Conservation (phyloP, 176 grass and related monocot species). For the Zea luxurians region DNA sequence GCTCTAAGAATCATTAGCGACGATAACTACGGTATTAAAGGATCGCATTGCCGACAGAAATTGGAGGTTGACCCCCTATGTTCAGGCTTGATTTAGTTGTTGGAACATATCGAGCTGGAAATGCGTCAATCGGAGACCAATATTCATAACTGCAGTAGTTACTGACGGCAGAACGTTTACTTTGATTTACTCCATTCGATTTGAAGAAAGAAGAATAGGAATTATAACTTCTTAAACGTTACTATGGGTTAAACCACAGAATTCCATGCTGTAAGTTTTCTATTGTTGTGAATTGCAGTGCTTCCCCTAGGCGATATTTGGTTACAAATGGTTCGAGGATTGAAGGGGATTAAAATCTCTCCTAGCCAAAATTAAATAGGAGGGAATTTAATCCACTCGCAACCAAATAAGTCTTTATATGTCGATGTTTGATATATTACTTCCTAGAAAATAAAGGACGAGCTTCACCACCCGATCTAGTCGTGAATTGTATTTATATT, state of each 20-base stretch:
- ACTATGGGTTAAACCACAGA: conserved; percentile 13
- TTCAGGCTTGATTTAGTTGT: conserved; percentile 37
- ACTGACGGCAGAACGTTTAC: background rate
- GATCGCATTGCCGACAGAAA: conserved; percentile 32
- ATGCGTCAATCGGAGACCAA: background rate
- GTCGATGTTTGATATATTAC: no score
- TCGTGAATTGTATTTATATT: background rate
- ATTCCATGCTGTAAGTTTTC: background rate
- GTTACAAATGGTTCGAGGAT: no score
- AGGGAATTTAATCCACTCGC: no score
- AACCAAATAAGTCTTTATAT: no score
- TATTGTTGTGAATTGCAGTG: background rate
- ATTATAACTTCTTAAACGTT: background rate
- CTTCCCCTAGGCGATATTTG: background rate
- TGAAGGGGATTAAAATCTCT: no score
- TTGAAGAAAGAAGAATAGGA: background rate
- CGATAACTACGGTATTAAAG: conserved; percentile 37
- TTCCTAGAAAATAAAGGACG: no score
- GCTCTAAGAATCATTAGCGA: conserved; percentile 47
- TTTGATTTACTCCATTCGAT: background rate
- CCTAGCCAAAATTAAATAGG: no score
- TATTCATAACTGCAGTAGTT: background rate
- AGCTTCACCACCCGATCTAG: no score
- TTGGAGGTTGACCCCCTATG: conserved; percentile 51
- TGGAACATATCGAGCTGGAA: conserved; percentile 29